These are phyloP conservation scores for Gleditsia sinensis DNA, from an alignment of 306 rosid species.

Conservation along the genomic window DNA sequence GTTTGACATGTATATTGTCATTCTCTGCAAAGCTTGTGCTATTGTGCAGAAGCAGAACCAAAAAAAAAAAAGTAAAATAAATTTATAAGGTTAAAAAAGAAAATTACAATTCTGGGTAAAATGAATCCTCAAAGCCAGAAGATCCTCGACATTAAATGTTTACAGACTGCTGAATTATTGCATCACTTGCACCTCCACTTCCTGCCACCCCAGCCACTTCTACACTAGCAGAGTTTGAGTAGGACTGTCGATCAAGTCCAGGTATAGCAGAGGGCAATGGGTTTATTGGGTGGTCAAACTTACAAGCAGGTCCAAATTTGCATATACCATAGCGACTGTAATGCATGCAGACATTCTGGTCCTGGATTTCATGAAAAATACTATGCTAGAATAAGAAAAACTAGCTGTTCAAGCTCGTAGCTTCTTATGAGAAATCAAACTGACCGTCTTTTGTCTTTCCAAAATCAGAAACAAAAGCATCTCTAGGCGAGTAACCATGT, in stretches of 20 bases:
- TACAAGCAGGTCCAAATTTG: slow-evolving; percentile 96
- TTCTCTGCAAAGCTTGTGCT: slow-evolving; percentile 49
- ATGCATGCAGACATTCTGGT: slow-evolving; percentile 69
- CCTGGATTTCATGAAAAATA: slow-evolving; percentile 54
- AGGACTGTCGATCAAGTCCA: slow-evolving; percentile 52
- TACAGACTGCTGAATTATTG: slow-evolving; percentile 48
- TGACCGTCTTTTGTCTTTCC: neutral
- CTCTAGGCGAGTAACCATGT: neutral
- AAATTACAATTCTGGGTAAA: slow-evolving; percentile 43
- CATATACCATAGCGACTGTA: slow-evolving; percentile 91
- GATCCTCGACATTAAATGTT: slow-evolving; percentile 35
- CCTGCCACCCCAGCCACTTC: slow-evolving; percentile 53
- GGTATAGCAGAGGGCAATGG: slow-evolving; percentile 41
- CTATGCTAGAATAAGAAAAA: neutral
- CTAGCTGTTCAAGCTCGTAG: neutral
- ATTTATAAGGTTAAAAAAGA: slow-evolving; percentile 35
- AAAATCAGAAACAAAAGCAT: slow-evolving; percentile 3
- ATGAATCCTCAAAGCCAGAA: slow-evolving; percentile 43
- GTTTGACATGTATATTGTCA: slow-evolving; percentile 41
- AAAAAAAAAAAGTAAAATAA: slow-evolving; percentile 29
- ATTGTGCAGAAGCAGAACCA: slow-evolving; percentile 29
- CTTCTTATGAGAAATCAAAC: neutral
- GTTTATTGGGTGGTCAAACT: slow-evolving; percentile 67
- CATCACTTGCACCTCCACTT: slow-evolving; percentile 50
- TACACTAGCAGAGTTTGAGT: slow-evolving; percentile 38